These are phyloP conservation scores for Hanseniaspora nectarophila DNA, from an alignment of 805 yeast genomes.

Conservation along the genomic window DNA sequence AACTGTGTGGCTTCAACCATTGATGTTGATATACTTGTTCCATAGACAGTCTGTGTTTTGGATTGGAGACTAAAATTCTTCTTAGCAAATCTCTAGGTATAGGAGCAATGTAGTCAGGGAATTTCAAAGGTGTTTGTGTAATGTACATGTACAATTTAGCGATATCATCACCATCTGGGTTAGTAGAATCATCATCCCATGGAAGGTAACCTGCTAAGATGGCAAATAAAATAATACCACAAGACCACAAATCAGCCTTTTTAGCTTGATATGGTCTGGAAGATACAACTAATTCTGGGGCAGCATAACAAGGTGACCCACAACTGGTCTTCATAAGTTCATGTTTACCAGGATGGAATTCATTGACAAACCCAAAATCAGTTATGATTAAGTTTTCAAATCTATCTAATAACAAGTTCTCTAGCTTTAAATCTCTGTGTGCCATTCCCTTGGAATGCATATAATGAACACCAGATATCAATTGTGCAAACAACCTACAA, in stretches of 20 bases:
- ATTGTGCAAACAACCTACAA: constrained; percentile 78
- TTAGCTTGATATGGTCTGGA: constrained; percentile 80
- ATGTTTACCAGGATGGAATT: constrained; percentile 39
- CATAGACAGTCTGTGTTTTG: constrained; percentile 58
- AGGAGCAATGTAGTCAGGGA: constrained; percentile 87
- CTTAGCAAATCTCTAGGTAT: constrained; percentile 82
- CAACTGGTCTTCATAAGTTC: constrained; percentile 90
- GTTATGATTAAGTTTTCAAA: constrained; percentile 77
- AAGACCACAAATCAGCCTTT: constrained; percentile 93
- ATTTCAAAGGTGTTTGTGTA: constrained; percentile 80
- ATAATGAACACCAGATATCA: constrained; percentile 87
- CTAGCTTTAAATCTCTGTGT: constrained; percentile 84
- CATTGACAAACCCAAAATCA: constrained; percentile 92
- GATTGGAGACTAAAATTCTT: constrained; percentile 74
- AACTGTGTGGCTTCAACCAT: constrained; percentile 79
- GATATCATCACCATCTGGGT: constrained; percentile 92
- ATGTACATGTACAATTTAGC: constrained; percentile 83
- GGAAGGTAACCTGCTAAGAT: constrained; percentile 96
- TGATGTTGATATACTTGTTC: constrained; percentile 65
- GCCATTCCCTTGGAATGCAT: constrained; percentile 86
- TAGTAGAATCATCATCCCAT: constrained; percentile 92
- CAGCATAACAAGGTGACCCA: constrained; percentile 97
- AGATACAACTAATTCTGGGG: constrained; percentile 88
- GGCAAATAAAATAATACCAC: constrained; percentile 90
- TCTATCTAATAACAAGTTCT: constrained; percentile 70